A percentile compares a stretch with the other conserved stretches of the same genome.
These are phyloP conservation scores for Jackrogersella multiformis DNA, from an alignment of 495 filamentous ascomycete species.

Conservation along the genomic window DNA sequence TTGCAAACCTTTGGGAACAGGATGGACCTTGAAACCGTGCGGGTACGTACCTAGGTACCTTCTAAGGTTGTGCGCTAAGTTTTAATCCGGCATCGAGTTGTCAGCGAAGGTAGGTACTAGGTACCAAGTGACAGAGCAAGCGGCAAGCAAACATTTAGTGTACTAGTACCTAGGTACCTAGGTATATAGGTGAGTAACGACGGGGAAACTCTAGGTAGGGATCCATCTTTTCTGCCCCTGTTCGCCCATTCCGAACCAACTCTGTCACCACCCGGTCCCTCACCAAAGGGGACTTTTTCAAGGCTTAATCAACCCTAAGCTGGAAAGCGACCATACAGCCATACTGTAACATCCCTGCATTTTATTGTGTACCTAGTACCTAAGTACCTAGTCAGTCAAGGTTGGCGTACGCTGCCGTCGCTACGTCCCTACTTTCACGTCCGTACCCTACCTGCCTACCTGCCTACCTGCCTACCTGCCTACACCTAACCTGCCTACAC, in stretches of 20 bases:
- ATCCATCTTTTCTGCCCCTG: conserved; percentile 34
- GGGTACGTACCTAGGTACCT: neutral
- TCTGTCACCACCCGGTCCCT: conserved; percentile 30
- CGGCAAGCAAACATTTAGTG: conserved; percentile 9
- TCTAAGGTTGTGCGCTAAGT: neutral
- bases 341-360: conserved; percentile 35
- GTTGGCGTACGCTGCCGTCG: neutral
- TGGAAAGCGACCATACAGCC: conserved; percentile 13
- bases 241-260: conserved; percentile 25
- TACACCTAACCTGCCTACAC: too few relatives aligned
- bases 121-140: conserved; percentile 2
- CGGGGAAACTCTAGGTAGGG: conserved; percentile 15
- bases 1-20: too few relatives aligned
- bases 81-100: conserved; percentile 3
- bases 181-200: conserved; percentile 2
- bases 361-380: neutral
- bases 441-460: neutral
- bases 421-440: neutral
- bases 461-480: too few relatives aligned
- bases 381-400: too few relatives aligned
- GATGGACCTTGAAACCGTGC: too few relatives aligned
- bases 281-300: conserved; percentile 7
- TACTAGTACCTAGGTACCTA: too few relatives aligned
- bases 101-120: conserved; percentile 10
- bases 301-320: conserved; percentile 12